Conservation (phyloP, 345 rosid species). For the Euphorbia pulcherrima region DNA sequence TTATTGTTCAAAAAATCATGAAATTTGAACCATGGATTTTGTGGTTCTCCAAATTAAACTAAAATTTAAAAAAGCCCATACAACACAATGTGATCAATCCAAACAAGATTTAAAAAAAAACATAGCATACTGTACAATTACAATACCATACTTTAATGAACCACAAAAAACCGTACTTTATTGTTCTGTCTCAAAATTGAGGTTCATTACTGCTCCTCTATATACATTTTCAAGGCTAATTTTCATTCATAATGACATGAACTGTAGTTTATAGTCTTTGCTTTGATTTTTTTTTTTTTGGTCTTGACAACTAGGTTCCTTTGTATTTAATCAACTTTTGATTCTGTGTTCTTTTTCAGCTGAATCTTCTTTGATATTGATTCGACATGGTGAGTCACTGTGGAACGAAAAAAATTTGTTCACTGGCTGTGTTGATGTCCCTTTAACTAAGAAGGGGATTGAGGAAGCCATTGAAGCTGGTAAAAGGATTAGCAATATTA, state of each 20-base stretch:
- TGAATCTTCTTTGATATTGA: constrained; percentile 53
- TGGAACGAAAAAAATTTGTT: constrained; percentile 98
- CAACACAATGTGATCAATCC: too few relatives aligned
- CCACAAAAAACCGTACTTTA: too few relatives aligned
- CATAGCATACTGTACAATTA: too few relatives aligned
- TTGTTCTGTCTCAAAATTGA: neutral
- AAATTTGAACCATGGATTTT: too few relatives aligned
- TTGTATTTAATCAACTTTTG: neutral
- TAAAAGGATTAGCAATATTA: constrained; percentile 84
- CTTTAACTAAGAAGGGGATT: constrained; percentile 82
- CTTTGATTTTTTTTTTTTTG: neutral
- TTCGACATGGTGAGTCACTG: constrained; percentile 90
- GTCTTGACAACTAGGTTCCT: neutral
- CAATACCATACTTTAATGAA: too few relatives aligned
- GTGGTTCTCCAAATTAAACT: too few relatives aligned
- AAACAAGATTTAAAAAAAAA: too few relatives aligned
- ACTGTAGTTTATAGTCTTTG: neutral
- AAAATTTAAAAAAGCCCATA: too few relatives aligned
- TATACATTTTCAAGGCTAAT: neutral
- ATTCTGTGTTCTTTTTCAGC: neutral
- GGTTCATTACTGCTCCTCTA: neutral
- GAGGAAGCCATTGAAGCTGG: constrained; percentile 98
- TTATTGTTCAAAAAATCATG: too few relatives aligned
- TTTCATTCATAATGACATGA: neutral
- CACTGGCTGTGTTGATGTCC: constrained; percentile 96